Evolutionary conservation across 75 land plant genomes (phyloP), one percentile per base, ranked within the genome.

Genomic region (Picea glauca): DNA sequence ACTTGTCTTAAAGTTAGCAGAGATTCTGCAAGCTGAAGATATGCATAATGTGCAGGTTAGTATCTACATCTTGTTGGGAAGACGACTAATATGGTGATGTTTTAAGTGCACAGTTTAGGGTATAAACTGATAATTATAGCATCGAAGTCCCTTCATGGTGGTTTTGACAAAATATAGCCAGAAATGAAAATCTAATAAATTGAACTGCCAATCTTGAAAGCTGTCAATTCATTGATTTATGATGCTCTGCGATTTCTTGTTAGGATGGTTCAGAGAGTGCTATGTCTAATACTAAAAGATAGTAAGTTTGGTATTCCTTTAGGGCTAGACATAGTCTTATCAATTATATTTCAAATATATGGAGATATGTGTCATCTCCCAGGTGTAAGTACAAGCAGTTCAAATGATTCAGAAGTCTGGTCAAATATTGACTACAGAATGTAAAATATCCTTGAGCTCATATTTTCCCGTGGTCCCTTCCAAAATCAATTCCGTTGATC

Each of bases 31-130:
- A 77, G 84, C 93, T 40, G 89, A 88, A 81, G 85, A 93, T 76
- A 87, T 98, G 74, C 85, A 90, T 64, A 93, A 91, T 85, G 96
- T 98, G 54, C 99, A 98, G 98, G 99, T 98, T 43, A 58, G 46
- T 70, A 43, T 70, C 74, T 7, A 9, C 23, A 9, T 54, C 75
- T 54, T 57, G 21, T 79, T 13, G 80, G 56, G 62, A 32, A 76
- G 59, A 40, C 46, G 76, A 40, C 23, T 74, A 56, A 46, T 74
- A 26, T 26, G 58, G 17, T 50, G 61, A 26, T 75, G 31, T 75
- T 75, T 75, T 31, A 50, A 15, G 7, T 75, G 31, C 61, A 50
- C 15, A 8, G 58, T 30, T 32, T 75, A 23, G 21, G 13, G 23
- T 58, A 30, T 75, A 58, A 20, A 58, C 7, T 75, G 5, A 14